Percentiles rank a stretch among this genome's conserved stretches.
phyloP scores from a whole-genome alignment of 1,284 basidiomycete genomes.

The Ceratobasidium sp. region DNA sequence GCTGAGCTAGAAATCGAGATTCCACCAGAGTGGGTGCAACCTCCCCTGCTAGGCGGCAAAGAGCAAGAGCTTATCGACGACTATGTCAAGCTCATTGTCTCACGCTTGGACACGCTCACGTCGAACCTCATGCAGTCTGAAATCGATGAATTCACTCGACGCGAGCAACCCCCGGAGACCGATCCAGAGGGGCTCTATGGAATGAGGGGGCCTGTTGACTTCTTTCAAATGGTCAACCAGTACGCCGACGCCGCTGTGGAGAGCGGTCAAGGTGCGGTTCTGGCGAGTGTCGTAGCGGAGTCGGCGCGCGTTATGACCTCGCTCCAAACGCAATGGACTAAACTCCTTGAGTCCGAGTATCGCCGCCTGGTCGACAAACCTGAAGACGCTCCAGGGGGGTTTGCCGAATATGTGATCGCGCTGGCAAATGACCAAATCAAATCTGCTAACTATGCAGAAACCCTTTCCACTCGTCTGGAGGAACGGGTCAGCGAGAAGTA shows the following conservation, averaged over 20 bases:
- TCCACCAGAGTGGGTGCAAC: constrained; percentile 82
- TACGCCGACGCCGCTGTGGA: constrained; percentile 95
- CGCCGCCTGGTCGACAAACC: constrained; percentile 89
- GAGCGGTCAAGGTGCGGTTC: constrained; percentile 93
- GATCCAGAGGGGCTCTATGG: constrained; percentile 92
- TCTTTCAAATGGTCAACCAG: constrained; percentile 99
- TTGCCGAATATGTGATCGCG: constrained; percentile 96
- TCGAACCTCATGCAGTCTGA: constrained; percentile 94
- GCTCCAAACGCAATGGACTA: constrained; percentile 91
- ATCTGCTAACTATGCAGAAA: constrained; percentile 93
- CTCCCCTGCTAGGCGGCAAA: constrained; percentile 91
- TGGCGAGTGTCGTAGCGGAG: constrained; percentile 91
- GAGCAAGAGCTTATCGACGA: constrained; percentile 95
- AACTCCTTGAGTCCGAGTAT: constrained; percentile 84
- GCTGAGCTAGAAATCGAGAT: constrained; percentile 75
- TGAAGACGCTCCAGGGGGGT: constrained; percentile 86
- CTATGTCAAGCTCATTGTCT: constrained; percentile 92
- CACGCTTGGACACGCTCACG: constrained; percentile 98
- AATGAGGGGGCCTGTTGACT: constrained; percentile 90
- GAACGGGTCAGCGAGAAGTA: constrained; percentile 95
- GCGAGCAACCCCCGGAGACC: constrained; percentile 87
- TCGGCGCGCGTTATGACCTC: constrained; percentile 88
- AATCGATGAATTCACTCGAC: constrained; percentile 82
- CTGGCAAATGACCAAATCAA: constrained; percentile 99
- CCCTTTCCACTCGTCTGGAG: constrained; percentile 86